A percentile compares a stretch with the other conserved stretches of the same genome.
phyloP scores from a whole-genome alignment of 148 eudicot species.

The Gaultheria prostrata region DNA sequence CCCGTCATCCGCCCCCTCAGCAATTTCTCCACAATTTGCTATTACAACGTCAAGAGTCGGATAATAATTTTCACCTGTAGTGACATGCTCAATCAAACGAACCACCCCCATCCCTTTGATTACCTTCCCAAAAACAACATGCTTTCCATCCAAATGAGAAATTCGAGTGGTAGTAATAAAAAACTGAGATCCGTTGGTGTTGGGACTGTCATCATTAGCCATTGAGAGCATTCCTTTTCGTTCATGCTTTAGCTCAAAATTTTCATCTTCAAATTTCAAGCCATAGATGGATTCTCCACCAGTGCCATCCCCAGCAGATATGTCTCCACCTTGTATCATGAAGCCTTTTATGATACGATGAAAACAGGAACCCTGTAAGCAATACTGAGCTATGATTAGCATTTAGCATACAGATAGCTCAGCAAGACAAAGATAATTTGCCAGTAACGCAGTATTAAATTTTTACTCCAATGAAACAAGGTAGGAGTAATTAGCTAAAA shows the following conservation, averaged over 20 bases:
- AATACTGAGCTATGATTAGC: constrained; percentile 12
- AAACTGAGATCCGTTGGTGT: constrained; percentile 81
- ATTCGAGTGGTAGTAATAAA: constrained; percentile 68
- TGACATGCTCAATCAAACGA: constrained; percentile 65
- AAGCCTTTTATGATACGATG: constrained; percentile 62
- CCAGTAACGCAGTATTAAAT: background rate
- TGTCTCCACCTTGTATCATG: constrained; percentile 74
- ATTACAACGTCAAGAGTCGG: constrained; percentile 54
- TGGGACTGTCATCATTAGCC: constrained; percentile 68
- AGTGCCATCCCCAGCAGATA: constrained; percentile 48
- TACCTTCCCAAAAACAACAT: constrained; percentile 82
- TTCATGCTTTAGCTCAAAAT: constrained; percentile 68
- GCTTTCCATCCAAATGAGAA: constrained; percentile 73
- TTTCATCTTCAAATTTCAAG: constrained; percentile 70
- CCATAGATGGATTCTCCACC: constrained; percentile 91
- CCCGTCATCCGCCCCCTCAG: constrained; percentile 79
- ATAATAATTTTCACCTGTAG: constrained; percentile 29
- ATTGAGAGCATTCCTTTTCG: constrained; percentile 86
- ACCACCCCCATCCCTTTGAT: constrained; percentile 75
- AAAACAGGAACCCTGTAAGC: constrained; percentile 57
- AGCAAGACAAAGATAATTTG: constrained; percentile 1
- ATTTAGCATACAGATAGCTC: background rate
- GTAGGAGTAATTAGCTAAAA: background rate
- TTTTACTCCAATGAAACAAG: background rate
- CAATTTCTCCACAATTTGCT: constrained; percentile 75